These are phyloP conservation scores for Chimonanthus salicifolius DNA, from an alignment of 164 flowering plant species.

Conservation along the genomic window DNA sequence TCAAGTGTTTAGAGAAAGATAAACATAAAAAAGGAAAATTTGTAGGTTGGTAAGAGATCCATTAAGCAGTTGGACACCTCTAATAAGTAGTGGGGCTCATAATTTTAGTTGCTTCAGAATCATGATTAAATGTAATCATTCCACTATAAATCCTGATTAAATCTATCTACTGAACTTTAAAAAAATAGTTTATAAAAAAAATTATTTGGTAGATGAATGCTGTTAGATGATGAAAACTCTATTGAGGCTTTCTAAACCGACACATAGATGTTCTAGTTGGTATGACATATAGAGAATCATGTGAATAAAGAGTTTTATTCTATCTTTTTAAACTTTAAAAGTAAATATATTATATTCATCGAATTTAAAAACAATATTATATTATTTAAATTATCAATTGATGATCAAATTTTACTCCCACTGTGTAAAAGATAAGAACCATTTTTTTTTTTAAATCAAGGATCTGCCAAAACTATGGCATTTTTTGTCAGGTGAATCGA, in stretches of 20 bases:
- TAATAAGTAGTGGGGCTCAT: background rate
- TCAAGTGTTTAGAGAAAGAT: background rate
- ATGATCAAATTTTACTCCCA: no score
- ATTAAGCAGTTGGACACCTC: background rate
- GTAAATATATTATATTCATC: no score
- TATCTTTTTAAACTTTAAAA: no score
- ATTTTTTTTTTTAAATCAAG: no score
- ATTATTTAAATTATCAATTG: no score
- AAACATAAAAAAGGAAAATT: background rate
- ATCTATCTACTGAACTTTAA: background rate
- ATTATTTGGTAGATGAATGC: background rate
- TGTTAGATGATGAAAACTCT: background rate
- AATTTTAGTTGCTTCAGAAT: background rate
- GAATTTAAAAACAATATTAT: no score
- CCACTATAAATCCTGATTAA: background rate
- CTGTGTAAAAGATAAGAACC: no score
- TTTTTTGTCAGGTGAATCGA: no score
- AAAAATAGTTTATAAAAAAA: no score
- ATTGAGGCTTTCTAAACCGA: background rate
- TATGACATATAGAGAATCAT: no score
- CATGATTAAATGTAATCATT: background rate
- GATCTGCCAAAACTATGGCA: no score
- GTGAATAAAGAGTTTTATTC: no score
- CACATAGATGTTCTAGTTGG: background rate
- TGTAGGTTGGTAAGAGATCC: background rate